phyloP scores from a whole-genome alignment of 2,329 filamentous ascomycete genomes.

The Aspergillus sojae region DNA sequence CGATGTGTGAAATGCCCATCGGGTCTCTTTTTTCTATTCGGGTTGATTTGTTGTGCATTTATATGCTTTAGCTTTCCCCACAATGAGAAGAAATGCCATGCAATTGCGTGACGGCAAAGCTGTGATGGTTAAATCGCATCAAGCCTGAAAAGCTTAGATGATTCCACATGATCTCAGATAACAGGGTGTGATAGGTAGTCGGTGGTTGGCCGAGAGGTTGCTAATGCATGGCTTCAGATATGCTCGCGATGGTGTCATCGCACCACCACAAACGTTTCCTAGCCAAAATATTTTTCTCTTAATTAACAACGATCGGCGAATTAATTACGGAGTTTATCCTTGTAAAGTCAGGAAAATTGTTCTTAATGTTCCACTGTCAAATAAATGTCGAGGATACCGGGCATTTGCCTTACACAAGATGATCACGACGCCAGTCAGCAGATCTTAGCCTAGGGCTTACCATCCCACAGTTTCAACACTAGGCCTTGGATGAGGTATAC shows the following conservation, averaged over 20 bases:
- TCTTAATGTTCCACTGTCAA: not conserved
- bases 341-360: not conserved
- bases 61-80: not conserved
- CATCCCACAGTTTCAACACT: too few relatives aligned
- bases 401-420: too few relatives aligned
- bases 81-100: slow-evolving; percentile 5
- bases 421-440: too few relatives aligned
- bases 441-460: too few relatives aligned
- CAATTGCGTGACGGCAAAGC: not conserved
- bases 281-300: not conserved
- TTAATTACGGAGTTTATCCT: not conserved
- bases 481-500: too few relatives aligned
- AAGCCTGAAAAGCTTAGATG: not conserved
- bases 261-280: slow-evolving; percentile 29
- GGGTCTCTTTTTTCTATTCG: not conserved
- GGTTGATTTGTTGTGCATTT: not conserved
- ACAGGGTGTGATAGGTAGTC: not conserved
- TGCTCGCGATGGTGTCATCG: slow-evolving; percentile 5
- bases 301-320: not conserved
- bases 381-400: not conserved
- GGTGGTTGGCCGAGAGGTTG: not conserved
- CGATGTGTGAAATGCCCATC: not conserved
- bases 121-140: not conserved
- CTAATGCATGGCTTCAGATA: slow-evolving; percentile 6
- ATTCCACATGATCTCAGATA: not conserved